Base-by-base conservation (phyloP, 2,329 filamentous ascomycete species). In the Aspergillus felis region DNA sequence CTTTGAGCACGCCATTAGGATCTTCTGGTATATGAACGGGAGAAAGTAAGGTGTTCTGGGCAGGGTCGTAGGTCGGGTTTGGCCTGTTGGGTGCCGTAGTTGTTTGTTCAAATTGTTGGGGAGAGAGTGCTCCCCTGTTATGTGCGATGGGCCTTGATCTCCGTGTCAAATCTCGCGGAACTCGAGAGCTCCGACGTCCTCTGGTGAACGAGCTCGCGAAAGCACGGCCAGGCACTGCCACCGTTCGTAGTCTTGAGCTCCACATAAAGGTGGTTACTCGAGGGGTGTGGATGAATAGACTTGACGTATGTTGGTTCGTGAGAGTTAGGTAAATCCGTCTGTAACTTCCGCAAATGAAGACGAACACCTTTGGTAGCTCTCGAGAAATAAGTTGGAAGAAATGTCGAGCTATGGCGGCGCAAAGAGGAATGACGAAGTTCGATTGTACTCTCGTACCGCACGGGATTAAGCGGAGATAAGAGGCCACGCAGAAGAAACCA, bases 11-110 rank as follows among this genome's bases (percentile, higher is more conserved):
- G 50, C 77, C 82, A 75, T 84, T 71, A 1, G 83, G 81, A 64
- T 87, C 84, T 70, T 86, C 80, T 14, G 84, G 83, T 27, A 87
- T 82, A 62, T 85, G 75, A 2, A 88, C 84, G 9, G 85, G 83
- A 7, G 84, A 77, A 42, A 86, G 72, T 25, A 88, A 79, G 35
- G 77, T 75, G 63, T 81, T 81, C 54, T 76, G 73, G 28, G 69
- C 57, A 27, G 71, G 71, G 38, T 72, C 64, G 47, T 73, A 73
- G 56, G 79, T 76, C 8, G 81, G 71, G 46, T 76, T 72, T 2
- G 66, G 68, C 51, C 78, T 78, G 74, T 73, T 38, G 59, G 54
- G 51, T 32, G 67, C 62, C 27, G 60, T 3, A 12, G 25, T 58
- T 6, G 57, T 28, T 9, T 53, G 20, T 14, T 63, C 55, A 5